Conservation (phyloP, 2,329 filamentous ascomycete genomes). For the Chaetomiaceae sp. region DNA sequence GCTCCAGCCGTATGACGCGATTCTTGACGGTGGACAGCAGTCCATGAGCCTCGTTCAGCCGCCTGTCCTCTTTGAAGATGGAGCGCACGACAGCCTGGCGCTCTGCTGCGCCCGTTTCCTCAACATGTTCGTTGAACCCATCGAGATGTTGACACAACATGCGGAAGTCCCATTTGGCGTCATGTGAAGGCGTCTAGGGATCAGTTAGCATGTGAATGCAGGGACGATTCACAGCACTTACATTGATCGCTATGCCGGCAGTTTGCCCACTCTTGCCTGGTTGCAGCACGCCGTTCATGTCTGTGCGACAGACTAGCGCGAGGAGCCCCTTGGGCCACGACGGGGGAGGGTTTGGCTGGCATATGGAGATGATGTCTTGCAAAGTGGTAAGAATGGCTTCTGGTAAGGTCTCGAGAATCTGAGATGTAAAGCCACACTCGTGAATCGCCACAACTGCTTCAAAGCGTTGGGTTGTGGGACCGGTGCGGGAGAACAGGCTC, state of each 20-base stretch:
- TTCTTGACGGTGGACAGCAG: constrained; percentile 81
- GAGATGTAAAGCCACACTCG: constrained; percentile 58
- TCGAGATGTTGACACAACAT: constrained; percentile 66
- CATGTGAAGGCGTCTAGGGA: constrained; percentile 53
- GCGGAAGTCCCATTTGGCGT: constrained; percentile 66
- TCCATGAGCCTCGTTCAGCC: constrained; percentile 77
- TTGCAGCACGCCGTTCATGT: constrained; percentile 63
- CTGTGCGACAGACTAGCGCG: constrained; percentile 71
- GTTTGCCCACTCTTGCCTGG: constrained; percentile 36
- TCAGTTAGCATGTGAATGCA: constrained; percentile 22
- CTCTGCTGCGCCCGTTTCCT: constrained; percentile 78
- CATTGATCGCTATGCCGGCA: constrained; percentile 36
- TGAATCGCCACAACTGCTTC: constrained; percentile 70
- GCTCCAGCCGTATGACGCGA: constrained; percentile 69
- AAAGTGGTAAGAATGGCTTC: constrained; percentile 76
- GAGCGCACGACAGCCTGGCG: constrained; percentile 75
- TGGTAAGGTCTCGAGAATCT: constrained; percentile 74
- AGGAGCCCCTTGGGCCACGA: constrained; percentile 68
- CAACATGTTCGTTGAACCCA: constrained; percentile 53
- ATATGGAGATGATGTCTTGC: constrained; percentile 76
- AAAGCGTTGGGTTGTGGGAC: constrained; percentile 44
- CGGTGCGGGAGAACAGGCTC: constrained; percentile 57
- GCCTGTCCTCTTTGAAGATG: constrained; percentile 86
- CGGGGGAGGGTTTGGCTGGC: constrained; percentile 73
- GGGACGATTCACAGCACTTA: constrained; percentile 26